Evolutionary conservation across 2,329 filamentous ascomycete species (phyloP).

Genomic region (Aspergillus sp.): DNA sequence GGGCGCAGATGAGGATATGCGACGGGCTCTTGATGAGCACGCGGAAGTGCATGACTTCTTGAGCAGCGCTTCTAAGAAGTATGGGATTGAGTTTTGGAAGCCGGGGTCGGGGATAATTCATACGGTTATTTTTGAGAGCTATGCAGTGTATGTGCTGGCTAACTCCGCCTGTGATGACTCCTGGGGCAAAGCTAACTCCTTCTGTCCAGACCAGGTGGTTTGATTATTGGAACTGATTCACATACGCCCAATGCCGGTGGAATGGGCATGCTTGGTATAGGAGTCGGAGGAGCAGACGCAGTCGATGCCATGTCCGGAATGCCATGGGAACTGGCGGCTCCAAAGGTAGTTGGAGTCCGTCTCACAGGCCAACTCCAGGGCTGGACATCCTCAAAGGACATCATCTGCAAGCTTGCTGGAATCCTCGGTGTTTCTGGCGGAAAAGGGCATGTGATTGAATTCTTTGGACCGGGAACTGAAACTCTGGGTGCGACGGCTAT

Average conservation of each 20-base stretch:
- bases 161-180: too few relatives aligned
- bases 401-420: constrained; percentile 91
- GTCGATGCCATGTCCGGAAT: constrained; percentile 95
- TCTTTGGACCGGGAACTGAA: constrained; percentile 59
- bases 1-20: constrained; percentile 24
- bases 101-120: constrained; percentile 34
- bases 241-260: constrained; percentile 94
- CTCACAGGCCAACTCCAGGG: constrained; percentile 52
- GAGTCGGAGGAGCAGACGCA: constrained; percentile 92
- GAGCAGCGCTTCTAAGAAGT: constrained; percentile 38
- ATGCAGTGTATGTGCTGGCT: constrained; percentile 20
- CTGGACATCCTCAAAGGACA: constrained; percentile 88
- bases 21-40: constrained; percentile 22
- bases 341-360: constrained; percentile 42
- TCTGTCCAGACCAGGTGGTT: constrained; percentile 65
- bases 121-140: constrained; percentile 37
- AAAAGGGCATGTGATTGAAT: constrained; percentile 65
- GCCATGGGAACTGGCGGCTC: constrained; percentile 93
- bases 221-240: constrained; percentile 91
- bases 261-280: constrained; percentile 86
- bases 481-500: constrained; percentile 71
- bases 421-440: constrained; percentile 94
- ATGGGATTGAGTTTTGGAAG: constrained; percentile 40
- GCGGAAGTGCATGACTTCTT: constrained; percentile 36
- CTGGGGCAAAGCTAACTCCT: background rate